A percentile compares a stretch with the other conserved stretches of the same genome.
These are phyloP conservation scores for Lactuca sativa DNA, from an alignment of 129 eudicot genomes.

Conservation along the genomic window DNA sequence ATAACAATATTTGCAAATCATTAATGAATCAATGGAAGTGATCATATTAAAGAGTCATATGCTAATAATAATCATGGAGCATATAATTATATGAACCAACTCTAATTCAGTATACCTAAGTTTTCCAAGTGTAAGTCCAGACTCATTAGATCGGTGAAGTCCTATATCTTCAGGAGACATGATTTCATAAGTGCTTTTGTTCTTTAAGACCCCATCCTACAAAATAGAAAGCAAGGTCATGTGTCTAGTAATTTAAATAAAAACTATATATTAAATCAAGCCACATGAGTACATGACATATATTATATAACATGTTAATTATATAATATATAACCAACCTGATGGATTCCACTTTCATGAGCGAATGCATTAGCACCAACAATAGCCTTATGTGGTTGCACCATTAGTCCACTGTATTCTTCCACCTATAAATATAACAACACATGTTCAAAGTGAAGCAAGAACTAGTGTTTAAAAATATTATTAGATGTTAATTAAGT, in stretches of 20 bases:
- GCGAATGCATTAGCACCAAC: conserved; percentile 94
- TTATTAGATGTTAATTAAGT: not conserved
- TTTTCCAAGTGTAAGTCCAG: conserved; percentile 87
- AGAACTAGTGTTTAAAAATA: not conserved
- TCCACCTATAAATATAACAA: conserved; percentile 50
- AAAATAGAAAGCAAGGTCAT: not conserved
- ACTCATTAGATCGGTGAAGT: conserved; percentile 45
- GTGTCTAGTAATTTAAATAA: not conserved
- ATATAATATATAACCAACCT: conserved; percentile 38
- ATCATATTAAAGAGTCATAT: not conserved
- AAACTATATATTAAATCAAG: not conserved
- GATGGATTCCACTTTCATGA: conserved; percentile 95
- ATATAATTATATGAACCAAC: not conserved
- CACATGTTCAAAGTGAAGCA: not conserved
- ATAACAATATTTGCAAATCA: not conserved
- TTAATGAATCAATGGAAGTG: not conserved
- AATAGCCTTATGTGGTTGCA: conserved; percentile 90
- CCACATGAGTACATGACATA: not conserved
- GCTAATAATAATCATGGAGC: not conserved
- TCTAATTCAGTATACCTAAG: conserved; percentile 51
- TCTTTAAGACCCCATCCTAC: conserved; percentile 80
- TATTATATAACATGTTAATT: not conserved
- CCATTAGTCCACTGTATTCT: conserved; percentile 65
- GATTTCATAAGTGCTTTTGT: conserved; percentile 68
- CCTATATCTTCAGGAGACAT: conserved; percentile 18